Percentiles rank a stretch among this genome's conserved stretches.
These are phyloP conservation scores for Castanea crenata DNA, from an alignment of 306 rosid species.

Conservation along the genomic window DNA sequence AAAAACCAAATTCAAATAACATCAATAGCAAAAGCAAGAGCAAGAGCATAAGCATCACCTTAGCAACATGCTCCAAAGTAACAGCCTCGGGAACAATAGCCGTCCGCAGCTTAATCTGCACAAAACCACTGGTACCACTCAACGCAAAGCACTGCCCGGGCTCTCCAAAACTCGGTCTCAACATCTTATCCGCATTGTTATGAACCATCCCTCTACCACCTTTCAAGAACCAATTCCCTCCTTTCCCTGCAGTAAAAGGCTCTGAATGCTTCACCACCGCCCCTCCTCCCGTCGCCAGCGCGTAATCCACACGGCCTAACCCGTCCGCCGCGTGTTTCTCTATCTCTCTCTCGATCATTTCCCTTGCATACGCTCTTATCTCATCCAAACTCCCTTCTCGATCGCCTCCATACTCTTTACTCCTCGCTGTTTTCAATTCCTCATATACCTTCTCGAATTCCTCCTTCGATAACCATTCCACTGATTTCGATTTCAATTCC, in stretches of 20 bases:
- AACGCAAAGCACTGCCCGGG: conserved; percentile 91
- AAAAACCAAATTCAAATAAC: not conserved
- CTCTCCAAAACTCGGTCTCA: conserved; percentile 93
- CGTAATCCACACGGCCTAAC: conserved; percentile 83
- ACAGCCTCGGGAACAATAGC: conserved; percentile 83
- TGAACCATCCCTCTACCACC: conserved; percentile 41
- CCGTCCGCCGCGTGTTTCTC: conserved; percentile 94
- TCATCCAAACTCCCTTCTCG: conserved; percentile 61
- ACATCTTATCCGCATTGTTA: conserved; percentile 63
- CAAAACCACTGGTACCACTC: conserved; percentile 80
- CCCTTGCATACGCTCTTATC: conserved; percentile 67
- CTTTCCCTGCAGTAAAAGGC: conserved; percentile 36
- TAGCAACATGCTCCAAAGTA: conserved; percentile 92
- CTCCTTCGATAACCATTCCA: conserved; percentile 63
- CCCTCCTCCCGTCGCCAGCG: conserved; percentile 67
- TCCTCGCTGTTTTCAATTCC: conserved; percentile 47
- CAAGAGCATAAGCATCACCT: conserved; percentile 45
- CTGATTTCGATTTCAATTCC: conserved; percentile 55
- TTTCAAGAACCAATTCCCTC: conserved; percentile 45
- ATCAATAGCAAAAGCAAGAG: not conserved
- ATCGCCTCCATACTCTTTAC: conserved; percentile 22
- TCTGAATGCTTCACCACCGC: conserved; percentile 72
- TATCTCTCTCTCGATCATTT: conserved; percentile 66
- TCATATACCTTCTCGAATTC: conserved; percentile 67
- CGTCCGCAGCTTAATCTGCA: conserved; percentile 72